Evolutionary conservation across 2,329 filamentous ascomycete species (phyloP).

Genomic region (Ophiostoma sp.): DNA sequence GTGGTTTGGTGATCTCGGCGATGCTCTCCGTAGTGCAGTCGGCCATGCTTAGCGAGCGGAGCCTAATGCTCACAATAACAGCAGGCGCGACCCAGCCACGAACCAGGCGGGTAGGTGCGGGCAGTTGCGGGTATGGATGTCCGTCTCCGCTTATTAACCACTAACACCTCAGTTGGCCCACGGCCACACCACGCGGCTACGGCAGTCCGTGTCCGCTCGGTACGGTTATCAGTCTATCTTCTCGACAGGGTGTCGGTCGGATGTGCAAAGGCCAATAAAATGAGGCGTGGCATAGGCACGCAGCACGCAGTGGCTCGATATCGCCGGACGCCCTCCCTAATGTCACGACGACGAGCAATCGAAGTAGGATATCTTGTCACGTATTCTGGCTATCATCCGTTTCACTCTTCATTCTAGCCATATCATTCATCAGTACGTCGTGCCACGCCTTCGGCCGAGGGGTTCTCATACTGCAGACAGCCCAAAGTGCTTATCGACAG

Average conservation of each 20-base stretch:
- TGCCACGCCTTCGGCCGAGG: too few species aligned
- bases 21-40: conserved; percentile 14
- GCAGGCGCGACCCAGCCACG: not conserved
- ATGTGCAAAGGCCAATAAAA: not conserved
- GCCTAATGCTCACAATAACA: not conserved
- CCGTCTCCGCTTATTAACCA: not conserved
- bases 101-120: not conserved
- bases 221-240: not conserved
- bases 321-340: too few species aligned
- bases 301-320: too few species aligned
- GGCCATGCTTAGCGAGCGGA: conserved; percentile 11
- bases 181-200: not conserved
- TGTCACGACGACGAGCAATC: too few species aligned
- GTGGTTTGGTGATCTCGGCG: conserved; percentile 11
- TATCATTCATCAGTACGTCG: too few species aligned
- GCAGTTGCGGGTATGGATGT: conserved; percentile 3
- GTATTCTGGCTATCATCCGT: too few species aligned
- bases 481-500: too few species aligned
- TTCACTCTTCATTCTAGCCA: too few species aligned
- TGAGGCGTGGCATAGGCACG: not conserved
- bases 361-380: too few species aligned
- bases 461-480: too few species aligned
- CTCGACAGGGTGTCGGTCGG: not conserved
- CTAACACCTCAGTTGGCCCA: not conserved
- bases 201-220: not conserved